These are phyloP conservation scores for Gilbertella persicaria DNA, from an alignment of 371 early-diverging fungal species.

Conservation along the genomic window DNA sequence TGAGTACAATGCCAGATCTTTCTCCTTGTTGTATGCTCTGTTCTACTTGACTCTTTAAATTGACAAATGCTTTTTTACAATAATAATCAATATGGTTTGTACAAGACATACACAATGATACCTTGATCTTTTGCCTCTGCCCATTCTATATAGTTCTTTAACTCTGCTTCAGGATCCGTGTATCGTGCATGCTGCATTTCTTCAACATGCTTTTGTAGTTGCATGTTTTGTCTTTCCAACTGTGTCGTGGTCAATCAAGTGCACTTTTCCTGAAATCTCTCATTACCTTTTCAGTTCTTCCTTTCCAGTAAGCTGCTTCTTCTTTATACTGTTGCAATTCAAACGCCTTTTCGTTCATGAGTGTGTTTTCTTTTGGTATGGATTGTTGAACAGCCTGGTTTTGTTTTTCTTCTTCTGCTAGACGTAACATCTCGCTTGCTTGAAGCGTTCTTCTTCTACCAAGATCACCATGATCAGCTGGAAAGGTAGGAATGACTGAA, in stretches of 20 bases:
- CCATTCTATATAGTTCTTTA: background rate
- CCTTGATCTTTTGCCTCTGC: slow-evolving; percentile 4
- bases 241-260: background rate
- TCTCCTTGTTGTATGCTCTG: background rate
- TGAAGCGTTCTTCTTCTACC: slow-evolving; percentile 12
- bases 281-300: background rate
- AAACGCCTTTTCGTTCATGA: background rate
- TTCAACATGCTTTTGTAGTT: background rate
- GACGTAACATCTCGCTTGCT: background rate
- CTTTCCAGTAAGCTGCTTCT: background rate
- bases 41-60: background rate
- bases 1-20: background rate
- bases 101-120: too few relatives aligned
- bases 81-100: too few relatives aligned
- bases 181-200: slow-evolving; percentile 5
- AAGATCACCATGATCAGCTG: background rate
- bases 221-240: background rate
- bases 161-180: slow-evolving; percentile 11
- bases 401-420: background rate
- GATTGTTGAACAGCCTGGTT: background rate
- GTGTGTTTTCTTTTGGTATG: background rate
- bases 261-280: too few relatives aligned
- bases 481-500: background rate
- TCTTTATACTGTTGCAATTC: background rate
- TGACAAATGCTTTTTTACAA: slow-evolving; percentile 1